Conservation (phyloP, 495 filamentous ascomycete species). For the Opeltia flavorubescens region DNA sequence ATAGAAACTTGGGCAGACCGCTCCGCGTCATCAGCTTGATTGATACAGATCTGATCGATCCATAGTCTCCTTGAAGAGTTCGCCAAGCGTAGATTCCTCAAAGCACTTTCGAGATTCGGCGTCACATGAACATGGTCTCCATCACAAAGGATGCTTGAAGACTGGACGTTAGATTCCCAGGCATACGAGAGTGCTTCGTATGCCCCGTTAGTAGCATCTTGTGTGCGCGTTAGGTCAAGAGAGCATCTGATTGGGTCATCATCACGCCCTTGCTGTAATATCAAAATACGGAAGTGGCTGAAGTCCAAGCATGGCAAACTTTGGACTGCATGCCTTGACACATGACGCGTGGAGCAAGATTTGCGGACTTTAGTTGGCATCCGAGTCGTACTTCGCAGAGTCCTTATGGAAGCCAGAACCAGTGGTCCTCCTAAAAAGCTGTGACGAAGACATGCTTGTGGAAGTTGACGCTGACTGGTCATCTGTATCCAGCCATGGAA, state of each 20-base stretch:
- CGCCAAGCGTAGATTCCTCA: not conserved
- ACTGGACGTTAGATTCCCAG: not conserved
- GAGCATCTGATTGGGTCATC: not conserved
- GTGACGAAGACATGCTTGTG: no score
- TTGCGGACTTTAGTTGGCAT: no score
- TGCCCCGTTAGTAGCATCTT: not conserved
- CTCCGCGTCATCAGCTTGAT: not conserved
- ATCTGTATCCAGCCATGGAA: no score
- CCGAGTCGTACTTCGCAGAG: no score
- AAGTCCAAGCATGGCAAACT: no score
- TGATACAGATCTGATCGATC: slow-evolving; percentile 2
- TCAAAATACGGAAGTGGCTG: not conserved
- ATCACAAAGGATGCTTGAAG: not conserved
- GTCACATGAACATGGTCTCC: not conserved
- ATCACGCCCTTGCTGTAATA: not conserved
- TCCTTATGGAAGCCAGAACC: no score
- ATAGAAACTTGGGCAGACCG: not conserved
- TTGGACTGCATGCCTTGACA: no score
- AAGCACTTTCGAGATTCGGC: not conserved
- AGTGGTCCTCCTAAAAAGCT: no score
- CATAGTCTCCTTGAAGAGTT: not conserved
- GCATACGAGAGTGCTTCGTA: not conserved
- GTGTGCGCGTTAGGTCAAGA: no score
- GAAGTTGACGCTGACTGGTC: no score
- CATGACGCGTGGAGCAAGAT: no score